A percentile compares a stretch with the other conserved stretches of the same genome.
Evolutionary conservation across 192 early-diverging fungal species (phyloP).

Genomic region (Fimicolochytrium jonesii): DNA sequence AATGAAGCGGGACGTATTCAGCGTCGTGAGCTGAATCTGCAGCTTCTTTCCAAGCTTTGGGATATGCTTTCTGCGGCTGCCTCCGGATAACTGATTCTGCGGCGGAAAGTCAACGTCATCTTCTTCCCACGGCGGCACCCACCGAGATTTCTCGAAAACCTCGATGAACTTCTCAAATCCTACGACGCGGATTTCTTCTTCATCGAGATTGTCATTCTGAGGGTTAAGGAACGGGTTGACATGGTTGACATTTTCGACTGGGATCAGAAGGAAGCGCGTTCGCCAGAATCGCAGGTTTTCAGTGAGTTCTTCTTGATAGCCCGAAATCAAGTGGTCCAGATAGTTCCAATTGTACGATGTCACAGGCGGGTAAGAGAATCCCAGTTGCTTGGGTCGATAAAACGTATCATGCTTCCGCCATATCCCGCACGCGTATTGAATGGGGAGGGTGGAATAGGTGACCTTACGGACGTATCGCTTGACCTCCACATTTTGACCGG

Average conservation of each 20-base stretch:
- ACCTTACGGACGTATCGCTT: slow-evolving; percentile 76
- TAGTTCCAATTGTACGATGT: slow-evolving; percentile 90
- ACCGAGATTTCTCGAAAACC: slow-evolving; percentile 63
- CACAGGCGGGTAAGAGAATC: slow-evolving; percentile 72
- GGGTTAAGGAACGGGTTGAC: slow-evolving; percentile 48
- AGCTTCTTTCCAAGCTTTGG: slow-evolving; percentile 9
- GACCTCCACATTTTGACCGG: slow-evolving; percentile 75
- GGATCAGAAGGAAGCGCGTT: slow-evolving; percentile 85
- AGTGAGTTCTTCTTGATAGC: slow-evolving; percentile 75
- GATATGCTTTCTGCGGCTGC: not conserved
- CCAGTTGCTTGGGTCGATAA: slow-evolving; percentile 55
- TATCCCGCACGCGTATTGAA: slow-evolving; percentile 74
- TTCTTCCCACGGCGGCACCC: slow-evolving; percentile 39
- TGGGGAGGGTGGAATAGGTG: slow-evolving; percentile 49
- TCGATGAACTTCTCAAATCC: slow-evolving; percentile 87
- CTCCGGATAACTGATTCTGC: not conserved
- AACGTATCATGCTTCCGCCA: slow-evolving; percentile 72
- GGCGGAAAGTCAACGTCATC: slow-evolving; percentile 21
- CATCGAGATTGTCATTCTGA: slow-evolving; percentile 65
- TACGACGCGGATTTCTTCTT: slow-evolving; percentile 83
- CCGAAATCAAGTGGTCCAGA: slow-evolving; percentile 85
- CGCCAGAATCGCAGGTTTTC: slow-evolving; percentile 83
- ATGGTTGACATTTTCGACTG: slow-evolving; percentile 59
- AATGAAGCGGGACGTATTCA: slow-evolving; percentile 29
- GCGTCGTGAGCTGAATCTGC: slow-evolving; percentile 32